Percentiles rank a stretch among this genome's conserved stretches.
phyloP scores from a whole-genome alignment of 2,329 filamentous ascomycete species.

The Colletotrichum coccodes region DNA sequence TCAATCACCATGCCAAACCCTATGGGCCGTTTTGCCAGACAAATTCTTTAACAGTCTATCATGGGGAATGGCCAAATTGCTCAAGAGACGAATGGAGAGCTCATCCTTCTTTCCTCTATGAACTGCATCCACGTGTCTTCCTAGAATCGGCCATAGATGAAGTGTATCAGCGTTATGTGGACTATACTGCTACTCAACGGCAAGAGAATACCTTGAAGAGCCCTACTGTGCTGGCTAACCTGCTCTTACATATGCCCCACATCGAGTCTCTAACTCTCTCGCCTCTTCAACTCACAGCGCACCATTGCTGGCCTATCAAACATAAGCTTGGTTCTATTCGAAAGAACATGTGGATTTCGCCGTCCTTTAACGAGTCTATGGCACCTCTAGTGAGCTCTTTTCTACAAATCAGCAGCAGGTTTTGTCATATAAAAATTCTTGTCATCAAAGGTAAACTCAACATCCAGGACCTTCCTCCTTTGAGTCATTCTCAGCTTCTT shows the following conservation, averaged over 20 bases:
- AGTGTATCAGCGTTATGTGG: background rate
- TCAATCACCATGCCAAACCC: background rate
- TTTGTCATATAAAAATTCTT: background rate
- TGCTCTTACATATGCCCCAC: background rate
- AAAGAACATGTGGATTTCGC: constrained; percentile 3
- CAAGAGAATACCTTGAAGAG: background rate
- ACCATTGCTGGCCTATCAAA: background rate
- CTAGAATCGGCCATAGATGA: background rate
- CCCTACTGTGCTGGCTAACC: background rate
- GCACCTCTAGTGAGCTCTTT: background rate
- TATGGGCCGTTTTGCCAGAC: background rate
- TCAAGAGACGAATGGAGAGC: background rate
- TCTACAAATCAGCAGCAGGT: background rate
- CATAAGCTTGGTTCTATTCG: background rate
- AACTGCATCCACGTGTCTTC: background rate
- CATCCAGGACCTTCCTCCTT: background rate
- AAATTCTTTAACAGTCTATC: background rate
- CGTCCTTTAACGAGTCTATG: constrained; percentile 1
- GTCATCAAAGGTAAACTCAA: background rate
- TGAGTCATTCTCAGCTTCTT: background rate
- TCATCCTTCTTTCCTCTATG: background rate
- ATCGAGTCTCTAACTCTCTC: background rate
- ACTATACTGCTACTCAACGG: background rate
- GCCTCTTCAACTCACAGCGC: background rate
- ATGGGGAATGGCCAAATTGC: background rate